phyloP scores from a whole-genome alignment of 23 red algal species.

The Gracilaria gracilis region DNA sequence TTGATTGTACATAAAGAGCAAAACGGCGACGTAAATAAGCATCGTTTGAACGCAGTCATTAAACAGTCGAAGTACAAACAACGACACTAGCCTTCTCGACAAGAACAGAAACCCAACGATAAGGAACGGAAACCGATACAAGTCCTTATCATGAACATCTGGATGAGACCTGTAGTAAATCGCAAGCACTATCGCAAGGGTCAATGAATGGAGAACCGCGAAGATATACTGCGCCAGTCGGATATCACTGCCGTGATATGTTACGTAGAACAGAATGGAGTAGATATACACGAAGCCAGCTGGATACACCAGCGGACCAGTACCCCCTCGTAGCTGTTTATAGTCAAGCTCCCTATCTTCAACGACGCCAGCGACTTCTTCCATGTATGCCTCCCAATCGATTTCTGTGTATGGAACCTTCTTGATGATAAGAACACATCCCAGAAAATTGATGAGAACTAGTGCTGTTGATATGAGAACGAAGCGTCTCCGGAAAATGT shows the following conservation, averaged over 20 bases:
- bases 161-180: conserved; percentile 17
- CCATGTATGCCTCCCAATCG: conserved; percentile 74
- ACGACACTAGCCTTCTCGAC: conserved; percentile 80
- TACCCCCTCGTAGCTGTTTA: conserved; percentile 51
- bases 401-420: conserved; percentile 71
- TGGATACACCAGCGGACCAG: conserved; percentile 94
- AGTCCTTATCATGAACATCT: neutral
- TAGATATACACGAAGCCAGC: conserved; percentile 84
- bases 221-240: conserved; percentile 34
- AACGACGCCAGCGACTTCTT: conserved; percentile 60
- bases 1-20: conserved; percentile 70
- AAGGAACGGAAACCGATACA: conserved; percentile 16
- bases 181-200: neutral
- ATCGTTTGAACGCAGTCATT: conserved; percentile 92
- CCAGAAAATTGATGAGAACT: conserved; percentile 9
- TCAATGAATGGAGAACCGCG: conserved; percentile 23
- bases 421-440: conserved; percentile 22
- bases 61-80: conserved; percentile 94
- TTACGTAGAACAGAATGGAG: conserved; percentile 41
- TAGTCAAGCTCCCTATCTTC: conserved; percentile 54
- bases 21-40: conserved; percentile 52
- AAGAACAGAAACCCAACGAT: conserved; percentile 46
- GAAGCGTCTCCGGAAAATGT: neutral
- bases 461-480: conserved; percentile 8
- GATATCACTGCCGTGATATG: conserved; percentile 12